Evolutionary conservation across 192 early-diverging fungal genomes (phyloP).

Genomic region (Linnemannia schmuckeri): DNA sequence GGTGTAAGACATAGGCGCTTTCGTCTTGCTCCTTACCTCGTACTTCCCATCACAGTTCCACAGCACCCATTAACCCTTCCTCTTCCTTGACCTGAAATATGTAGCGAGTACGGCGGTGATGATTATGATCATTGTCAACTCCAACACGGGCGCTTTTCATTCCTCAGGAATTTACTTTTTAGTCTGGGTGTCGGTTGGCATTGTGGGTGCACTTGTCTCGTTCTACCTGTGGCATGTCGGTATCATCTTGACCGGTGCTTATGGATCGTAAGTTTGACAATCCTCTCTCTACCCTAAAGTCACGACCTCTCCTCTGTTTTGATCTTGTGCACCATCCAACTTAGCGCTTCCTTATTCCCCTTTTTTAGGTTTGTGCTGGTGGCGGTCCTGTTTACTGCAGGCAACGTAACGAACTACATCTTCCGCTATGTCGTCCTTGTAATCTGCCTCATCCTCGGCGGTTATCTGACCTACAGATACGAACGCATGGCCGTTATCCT

Average conservation of each 20-base stretch:
- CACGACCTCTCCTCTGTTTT: not conserved
- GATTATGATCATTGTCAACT: conserved; percentile 50
- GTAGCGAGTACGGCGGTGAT: conserved; percentile 58
- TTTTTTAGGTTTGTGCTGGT: conserved; percentile 39
- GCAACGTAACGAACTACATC: conserved; percentile 24
- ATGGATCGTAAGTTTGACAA: conserved; percentile 30
- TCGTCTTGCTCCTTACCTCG: not conserved
- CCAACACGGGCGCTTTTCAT: conserved; percentile 16
- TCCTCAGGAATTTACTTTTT: conserved; percentile 51
- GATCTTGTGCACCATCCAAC: not conserved
- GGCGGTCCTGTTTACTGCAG: conserved; percentile 43
- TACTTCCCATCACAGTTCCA: not conserved
- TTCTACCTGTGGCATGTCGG: conserved; percentile 59
- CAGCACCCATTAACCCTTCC: no score
- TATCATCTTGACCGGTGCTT: conserved; percentile 54
- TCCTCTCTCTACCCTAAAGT: no score
- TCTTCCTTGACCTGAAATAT: not conserved
- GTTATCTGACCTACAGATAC: conserved; percentile 38
- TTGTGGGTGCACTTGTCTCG: conserved; percentile 36
- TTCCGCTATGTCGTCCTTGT: conserved; percentile 39
- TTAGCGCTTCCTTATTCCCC: not conserved
- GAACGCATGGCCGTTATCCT: conserved; percentile 49
- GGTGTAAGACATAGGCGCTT: conserved; percentile 32
- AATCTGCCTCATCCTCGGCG: conserved; percentile 27
- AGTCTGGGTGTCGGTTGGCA: conserved; percentile 49